phyloP scores from a whole-genome alignment of 176 grass and related monocot species.

The Bothriochloa decipiens region DNA sequence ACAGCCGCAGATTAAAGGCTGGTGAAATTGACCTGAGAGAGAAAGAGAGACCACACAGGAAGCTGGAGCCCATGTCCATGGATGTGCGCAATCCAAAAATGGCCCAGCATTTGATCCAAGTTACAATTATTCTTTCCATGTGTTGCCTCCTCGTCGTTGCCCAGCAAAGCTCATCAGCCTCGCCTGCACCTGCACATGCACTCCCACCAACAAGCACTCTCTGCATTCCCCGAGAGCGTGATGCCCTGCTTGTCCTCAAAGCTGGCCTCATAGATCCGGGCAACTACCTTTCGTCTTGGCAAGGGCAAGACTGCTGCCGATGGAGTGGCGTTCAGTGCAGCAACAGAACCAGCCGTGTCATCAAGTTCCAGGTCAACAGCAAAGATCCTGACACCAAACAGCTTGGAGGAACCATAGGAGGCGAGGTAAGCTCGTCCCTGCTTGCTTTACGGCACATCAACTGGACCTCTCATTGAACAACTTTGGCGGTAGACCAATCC shows the following conservation, averaged over 20 bases:
- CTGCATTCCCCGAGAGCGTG: not conserved
- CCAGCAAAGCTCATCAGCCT: not conserved
- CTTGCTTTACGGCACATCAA: not conserved
- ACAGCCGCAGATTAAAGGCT: no score
- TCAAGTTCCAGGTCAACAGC: not conserved
- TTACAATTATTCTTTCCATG: not conserved
- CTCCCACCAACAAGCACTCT: not conserved
- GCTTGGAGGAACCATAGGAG: not conserved
- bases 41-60: not conserved
- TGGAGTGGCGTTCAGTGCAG: not conserved
- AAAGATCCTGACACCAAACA: not conserved
- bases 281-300: not conserved
- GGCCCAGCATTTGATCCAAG: not conserved
- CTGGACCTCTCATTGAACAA: not conserved
- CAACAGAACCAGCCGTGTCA: not conserved
- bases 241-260: not conserved
- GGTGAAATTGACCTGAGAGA: not conserved
- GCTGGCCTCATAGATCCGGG: not conserved
- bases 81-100: not conserved
- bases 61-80: not conserved
- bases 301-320: not conserved
- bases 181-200: not conserved
- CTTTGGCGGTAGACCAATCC: not conserved
- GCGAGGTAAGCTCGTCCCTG: not conserved
- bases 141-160: not conserved